Base-by-base conservation (phyloP, 1,139 yeast genomes). In the Kurtzmaniella quercitrusa region DNA sequence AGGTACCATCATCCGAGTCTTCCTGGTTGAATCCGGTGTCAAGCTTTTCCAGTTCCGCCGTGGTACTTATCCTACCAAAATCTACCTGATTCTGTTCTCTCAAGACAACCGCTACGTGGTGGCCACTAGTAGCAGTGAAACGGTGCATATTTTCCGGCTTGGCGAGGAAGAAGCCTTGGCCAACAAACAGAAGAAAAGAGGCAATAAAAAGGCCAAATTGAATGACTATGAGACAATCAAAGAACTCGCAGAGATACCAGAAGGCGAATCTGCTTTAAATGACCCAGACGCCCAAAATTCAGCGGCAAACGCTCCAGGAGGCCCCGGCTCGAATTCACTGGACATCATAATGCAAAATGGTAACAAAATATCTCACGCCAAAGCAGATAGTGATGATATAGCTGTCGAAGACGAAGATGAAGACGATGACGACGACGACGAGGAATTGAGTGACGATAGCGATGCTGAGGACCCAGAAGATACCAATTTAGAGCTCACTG, bases 11-110 rank as follows among this genome's bases (percentile, higher is more conserved):
- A 81, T 93, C 1, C 71, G 98, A 46, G 88, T 93, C 1, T 93
- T 93, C 57, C 75, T 84, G n/a, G 89, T 89, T 1, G 85, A 84
- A 23, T 78, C 87, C 0, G 98, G 97, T 0, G 75, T 80, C 17
- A 88, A 91, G 56, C 66, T 91, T 42, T 89, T 81, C 58, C 98
- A 93, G 62, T 93, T 93, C 63, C 75, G 98, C 53, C 75, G 98
- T 58, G 98, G 98, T 1, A 87, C 97, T 1, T 91, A 91, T 59
- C 95, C 96, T 3, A 85, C 98, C 6, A 82, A 77, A 55, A 89
- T 93, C n/a, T 85, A 83, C 57, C 84, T 95, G 1, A 73, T 93
- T 50, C 78, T 83, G 31, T 93, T 93, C 65, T 85, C 94, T 54
- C 74, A 77, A 29, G 87, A 87, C 52, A 85, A 90, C 51, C 72